phyloP scores from a whole-genome alignment of 78 protist genomes.

The Speleostelium caveatum region DNA sequence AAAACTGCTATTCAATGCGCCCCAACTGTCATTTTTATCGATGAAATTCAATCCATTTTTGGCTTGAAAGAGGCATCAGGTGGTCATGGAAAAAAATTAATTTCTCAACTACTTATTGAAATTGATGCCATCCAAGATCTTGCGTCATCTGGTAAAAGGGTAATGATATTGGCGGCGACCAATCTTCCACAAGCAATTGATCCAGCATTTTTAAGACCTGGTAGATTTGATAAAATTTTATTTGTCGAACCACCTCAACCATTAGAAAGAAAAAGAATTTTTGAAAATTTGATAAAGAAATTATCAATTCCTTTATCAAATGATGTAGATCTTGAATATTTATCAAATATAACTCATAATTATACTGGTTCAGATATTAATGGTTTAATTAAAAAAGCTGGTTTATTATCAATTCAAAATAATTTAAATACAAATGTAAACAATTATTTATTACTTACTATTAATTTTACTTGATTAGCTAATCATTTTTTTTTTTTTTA shows the following conservation, averaged over 20 bases:
- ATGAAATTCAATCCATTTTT: constrained; percentile 99
- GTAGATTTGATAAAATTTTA: constrained; percentile 99
- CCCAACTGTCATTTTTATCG: constrained; percentile 99
- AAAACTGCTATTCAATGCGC: constrained; percentile 99
- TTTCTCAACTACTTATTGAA: constrained; percentile 99
- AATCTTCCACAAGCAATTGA: constrained; percentile 99
- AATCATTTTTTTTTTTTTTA: too few relatives aligned
- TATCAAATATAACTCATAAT: constrained; percentile 95
- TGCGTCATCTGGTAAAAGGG: constrained; percentile 96
- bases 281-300: constrained; percentile 93
- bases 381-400: constrained; percentile 99
- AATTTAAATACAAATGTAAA: constrained; percentile 10
- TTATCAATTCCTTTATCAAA: constrained; percentile 94
- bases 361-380: constrained; percentile 99
- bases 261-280: constrained; percentile 91
- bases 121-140: constrained; percentile 98
- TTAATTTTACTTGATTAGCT: too few relatives aligned
- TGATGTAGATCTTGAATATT: constrained; percentile 92
- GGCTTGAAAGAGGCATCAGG: constrained; percentile 97
- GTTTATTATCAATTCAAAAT: constrained; percentile 86
- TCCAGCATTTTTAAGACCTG: constrained; percentile 99
- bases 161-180: constrained; percentile 99
- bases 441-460: too few relatives aligned
- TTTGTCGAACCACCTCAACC: constrained; percentile 99
- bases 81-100: constrained; percentile 99